Evolutionary conservation across 148 eudicot genomes (phyloP).

Genomic region (Salicornia ramosissima): DNA sequence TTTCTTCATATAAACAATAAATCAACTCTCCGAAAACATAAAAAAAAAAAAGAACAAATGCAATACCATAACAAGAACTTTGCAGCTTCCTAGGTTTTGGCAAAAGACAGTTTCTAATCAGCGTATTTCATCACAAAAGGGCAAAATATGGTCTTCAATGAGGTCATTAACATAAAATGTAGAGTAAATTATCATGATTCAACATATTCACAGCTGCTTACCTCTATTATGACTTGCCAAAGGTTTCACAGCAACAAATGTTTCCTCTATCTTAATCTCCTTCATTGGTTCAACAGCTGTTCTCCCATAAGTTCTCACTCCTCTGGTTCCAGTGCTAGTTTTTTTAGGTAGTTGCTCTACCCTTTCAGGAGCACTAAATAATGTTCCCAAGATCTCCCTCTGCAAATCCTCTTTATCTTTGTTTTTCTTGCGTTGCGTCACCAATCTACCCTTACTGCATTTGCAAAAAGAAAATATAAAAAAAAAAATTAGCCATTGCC

Average conservation of each 20-base stretch:
- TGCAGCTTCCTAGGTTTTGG: neutral
- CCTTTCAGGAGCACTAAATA: slow-evolving; percentile 53
- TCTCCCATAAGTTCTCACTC: slow-evolving; percentile 35
- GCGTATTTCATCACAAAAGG: neutral
- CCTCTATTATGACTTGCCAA: slow-evolving; percentile 35
- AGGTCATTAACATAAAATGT: neutral
- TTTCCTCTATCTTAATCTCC: slow-evolving; percentile 31
- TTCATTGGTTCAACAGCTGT: slow-evolving; percentile 39
- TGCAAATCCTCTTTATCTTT: slow-evolving; percentile 34
- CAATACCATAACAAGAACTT: neutral
- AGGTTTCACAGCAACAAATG: slow-evolving; percentile 36
- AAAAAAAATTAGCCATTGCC: neutral
- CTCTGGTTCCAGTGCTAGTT: slow-evolving; percentile 14
- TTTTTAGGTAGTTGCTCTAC: slow-evolving; percentile 35
- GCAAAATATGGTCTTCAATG: neutral
- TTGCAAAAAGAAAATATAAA: slow-evolving; percentile 8
- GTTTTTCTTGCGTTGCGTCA: slow-evolving; percentile 27
- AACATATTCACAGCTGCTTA: slow-evolving; percentile 21
- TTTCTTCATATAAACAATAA: neutral
- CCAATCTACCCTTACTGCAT: slow-evolving; percentile 19
- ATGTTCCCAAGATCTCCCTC: slow-evolving; percentile 52
- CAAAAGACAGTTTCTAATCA: neutral
- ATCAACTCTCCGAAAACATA: neutral
- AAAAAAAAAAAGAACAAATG: neutral
- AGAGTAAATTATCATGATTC: neutral